Percentiles rank a stretch among this genome's conserved stretches.
phyloP scores from a whole-genome alignment of 2,329 filamentous ascomycete genomes.

The Lizonia empirigonia region DNA sequence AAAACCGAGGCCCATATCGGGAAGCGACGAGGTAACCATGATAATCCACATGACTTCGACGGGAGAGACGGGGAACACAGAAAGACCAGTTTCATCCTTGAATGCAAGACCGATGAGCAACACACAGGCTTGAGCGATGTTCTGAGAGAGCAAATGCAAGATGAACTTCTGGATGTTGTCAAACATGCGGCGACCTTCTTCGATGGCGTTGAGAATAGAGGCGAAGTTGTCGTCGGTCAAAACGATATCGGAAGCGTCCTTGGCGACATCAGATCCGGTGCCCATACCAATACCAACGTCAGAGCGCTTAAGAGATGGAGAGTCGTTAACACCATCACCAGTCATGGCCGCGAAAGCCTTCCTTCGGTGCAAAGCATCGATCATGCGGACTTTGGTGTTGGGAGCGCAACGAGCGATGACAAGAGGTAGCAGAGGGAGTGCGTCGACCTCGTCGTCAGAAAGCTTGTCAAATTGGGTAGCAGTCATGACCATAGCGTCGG shows the following conservation, averaged over 20 bases:
- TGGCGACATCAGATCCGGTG: constrained; percentile 53
- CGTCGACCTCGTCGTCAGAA: constrained; percentile 50
- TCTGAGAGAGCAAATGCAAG: constrained; percentile 40
- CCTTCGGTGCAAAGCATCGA: constrained; percentile 50
- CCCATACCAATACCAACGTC: constrained; percentile 56
- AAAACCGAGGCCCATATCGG: constrained; percentile 45
- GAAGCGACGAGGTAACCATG: constrained; percentile 47
- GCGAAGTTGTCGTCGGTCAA: constrained; percentile 55
- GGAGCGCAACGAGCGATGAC: constrained; percentile 54
- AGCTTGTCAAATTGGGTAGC: constrained; percentile 52
- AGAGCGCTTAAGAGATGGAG: constrained; percentile 53
- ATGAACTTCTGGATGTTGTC: constrained; percentile 55
- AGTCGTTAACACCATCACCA: constrained; percentile 55
- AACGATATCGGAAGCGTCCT: constrained; percentile 54
- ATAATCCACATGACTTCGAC: constrained; percentile 49
- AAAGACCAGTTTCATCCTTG: constrained; percentile 39
- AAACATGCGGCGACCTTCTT: constrained; percentile 53
- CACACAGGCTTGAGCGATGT: constrained; percentile 44
- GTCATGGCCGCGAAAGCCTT: constrained; percentile 51
- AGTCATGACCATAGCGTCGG: constrained; percentile 40
- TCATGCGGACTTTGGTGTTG: constrained; percentile 54
- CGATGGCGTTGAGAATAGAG: constrained; percentile 53
- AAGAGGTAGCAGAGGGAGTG: constrained; percentile 47
- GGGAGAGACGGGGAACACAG: constrained; percentile 46
- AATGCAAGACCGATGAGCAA: constrained; percentile 45